Base-by-base conservation (phyloP, 768 basidiomycete genomes). In the Peribolospora baueri region DNA sequence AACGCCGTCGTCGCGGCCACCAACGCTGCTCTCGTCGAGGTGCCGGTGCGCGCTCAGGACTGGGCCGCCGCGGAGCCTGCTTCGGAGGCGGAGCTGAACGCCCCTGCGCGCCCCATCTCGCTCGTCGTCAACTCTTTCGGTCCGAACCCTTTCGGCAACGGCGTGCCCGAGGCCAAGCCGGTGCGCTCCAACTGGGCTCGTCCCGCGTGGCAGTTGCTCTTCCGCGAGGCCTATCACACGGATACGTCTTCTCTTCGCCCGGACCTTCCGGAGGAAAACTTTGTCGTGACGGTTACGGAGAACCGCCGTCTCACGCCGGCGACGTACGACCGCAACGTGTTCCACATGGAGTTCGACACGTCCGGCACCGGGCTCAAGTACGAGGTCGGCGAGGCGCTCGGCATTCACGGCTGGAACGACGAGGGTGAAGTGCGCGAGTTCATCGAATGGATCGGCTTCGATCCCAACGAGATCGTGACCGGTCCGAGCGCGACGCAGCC, bases 401-500 rank as follows among this genome's bases (percentile, higher is more conserved):
- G 90, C 48, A 74, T 97, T 47, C 88, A 98, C 65, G 93, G 93
- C 5, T 95, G 90, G 88, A 97, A 98, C 67, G 88, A 97, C 64
- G 76, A 76, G 46, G 68, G 74, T 53, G 91, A 98, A 59, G 86
- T 93, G 3, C 67, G 76, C 14, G 80, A 86, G 54, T 97, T 98
- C 69, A 88, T 88, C 65, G 60, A 67, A 10, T 91, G 85, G 86
- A 97, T 91, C 68, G 86, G 84, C 48, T 76, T 85, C 48, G 78
- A 88, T 61, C 80, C 82, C 0, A 70, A 78, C 56, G 76, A 75
- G 39, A 72, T 97, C 55, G 71, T 97, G 63, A 84, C 81, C 38
- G 79, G 95, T 58, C 82, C 87, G 25, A 72, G 83, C 37, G 73
- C 77, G 11, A 58, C 64, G 51, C 70, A 72, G 14, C 72, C 73